Percentiles rank a stretch among this genome's conserved stretches.
phyloP scores from a whole-genome alignment of 148 eudicot species.

The Arctostaphylos glauca region DNA sequence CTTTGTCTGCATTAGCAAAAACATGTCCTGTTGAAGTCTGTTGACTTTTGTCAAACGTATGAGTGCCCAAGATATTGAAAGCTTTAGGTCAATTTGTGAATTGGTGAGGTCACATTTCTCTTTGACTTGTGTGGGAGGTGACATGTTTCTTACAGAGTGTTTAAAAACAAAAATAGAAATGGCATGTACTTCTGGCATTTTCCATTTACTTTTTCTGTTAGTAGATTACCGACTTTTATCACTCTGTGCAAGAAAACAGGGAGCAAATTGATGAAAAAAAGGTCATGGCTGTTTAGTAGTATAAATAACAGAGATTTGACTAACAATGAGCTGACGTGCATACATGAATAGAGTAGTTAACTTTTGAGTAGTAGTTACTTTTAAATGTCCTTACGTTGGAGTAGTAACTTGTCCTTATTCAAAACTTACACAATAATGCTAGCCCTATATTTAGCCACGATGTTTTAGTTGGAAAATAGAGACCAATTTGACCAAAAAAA shows the following conservation, averaged over 20 bases:
- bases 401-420: too few relatives aligned
- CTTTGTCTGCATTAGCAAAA: constrained; percentile 2
- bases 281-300: neutral
- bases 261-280: neutral
- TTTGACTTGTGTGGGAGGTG: neutral
- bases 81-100: neutral
- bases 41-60: neutral
- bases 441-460: too few relatives aligned
- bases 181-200: neutral
- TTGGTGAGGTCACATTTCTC: neutral
- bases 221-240: neutral
- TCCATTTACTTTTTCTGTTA: neutral
- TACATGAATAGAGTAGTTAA: neutral
- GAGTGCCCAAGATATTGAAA: neutral
- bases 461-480: too few relatives aligned
- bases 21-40: neutral
- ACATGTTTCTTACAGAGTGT: neutral
- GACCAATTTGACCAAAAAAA: too few relatives aligned
- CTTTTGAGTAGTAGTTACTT: neutral
- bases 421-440: too few relatives aligned
- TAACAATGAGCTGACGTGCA: neutral
- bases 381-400: neutral
- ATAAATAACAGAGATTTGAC: neutral
- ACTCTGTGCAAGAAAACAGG: neutral
- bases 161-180: neutral